These are phyloP conservation scores for Gardenia jasminoides DNA, from an alignment of 257 asterid genomes.

Conservation along the genomic window DNA sequence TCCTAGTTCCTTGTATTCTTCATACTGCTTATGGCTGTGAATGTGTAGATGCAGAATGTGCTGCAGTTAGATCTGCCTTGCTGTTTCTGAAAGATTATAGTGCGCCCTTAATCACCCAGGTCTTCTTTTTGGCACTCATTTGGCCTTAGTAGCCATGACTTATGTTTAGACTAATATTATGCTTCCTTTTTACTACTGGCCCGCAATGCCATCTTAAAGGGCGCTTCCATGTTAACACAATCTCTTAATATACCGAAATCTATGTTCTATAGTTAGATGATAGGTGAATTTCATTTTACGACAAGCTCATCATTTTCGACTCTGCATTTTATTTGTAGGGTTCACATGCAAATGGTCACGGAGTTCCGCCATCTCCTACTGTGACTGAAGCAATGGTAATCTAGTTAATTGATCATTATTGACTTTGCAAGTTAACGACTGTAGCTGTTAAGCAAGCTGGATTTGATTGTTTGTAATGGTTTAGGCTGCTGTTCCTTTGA, in stretches of 20 bases:
- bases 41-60: neutral
- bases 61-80: neutral
- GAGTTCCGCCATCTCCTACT: slow-evolving; percentile 24
- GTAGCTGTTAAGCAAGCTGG: neutral
- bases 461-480: slow-evolving; percentile 12
- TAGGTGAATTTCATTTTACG: neutral
- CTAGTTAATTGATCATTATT: neutral
- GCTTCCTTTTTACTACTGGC: neutral
- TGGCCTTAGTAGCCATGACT: neutral
- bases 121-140: neutral
- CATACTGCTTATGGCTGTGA: neutral
- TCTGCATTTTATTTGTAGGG: slow-evolving; percentile 20
- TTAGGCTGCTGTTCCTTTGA: slow-evolving; percentile 67
- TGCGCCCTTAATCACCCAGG: neutral
- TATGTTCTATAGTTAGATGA: neutral
- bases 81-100: neutral
- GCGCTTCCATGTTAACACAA: neutral
- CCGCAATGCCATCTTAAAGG: neutral
- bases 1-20: neutral
- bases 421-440: too few species aligned
- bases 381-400: slow-evolving; percentile 32
- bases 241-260: neutral
- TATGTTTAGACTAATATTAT: neutral
- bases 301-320: neutral
- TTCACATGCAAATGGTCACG: slow-evolving; percentile 32